Conservation (phyloP, 1,284 basidiomycete genomes). For the Ceratobasidium sp. region DNA sequence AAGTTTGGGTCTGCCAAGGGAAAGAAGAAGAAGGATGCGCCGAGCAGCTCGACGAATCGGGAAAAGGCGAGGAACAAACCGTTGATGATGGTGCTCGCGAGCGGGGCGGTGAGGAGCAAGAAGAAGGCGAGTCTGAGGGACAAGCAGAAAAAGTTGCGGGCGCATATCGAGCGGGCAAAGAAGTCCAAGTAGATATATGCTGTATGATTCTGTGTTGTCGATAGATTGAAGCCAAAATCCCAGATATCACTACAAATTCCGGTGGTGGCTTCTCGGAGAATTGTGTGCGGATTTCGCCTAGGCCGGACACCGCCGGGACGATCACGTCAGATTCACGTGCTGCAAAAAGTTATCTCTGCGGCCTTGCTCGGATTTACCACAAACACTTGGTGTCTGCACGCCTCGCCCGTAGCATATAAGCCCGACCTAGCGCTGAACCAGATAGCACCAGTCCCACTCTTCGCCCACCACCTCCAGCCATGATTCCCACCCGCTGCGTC, state of each 20-base stretch:
- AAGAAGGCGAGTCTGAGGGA: constrained; percentile 89
- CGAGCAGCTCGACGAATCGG: constrained; percentile 86
- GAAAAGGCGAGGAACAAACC: constrained; percentile 93
- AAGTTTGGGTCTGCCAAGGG: constrained; percentile 93
- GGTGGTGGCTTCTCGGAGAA: background rate
- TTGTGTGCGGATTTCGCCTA: background rate
- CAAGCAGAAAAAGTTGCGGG: constrained; percentile 81
- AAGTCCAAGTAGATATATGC: constrained; percentile 57
- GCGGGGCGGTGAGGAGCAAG: constrained; percentile 80
- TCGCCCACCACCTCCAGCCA: background rate
- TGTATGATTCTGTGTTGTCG: constrained; percentile 52
- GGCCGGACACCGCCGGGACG: constrained; percentile 22
- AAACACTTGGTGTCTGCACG: no score
- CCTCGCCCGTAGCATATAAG: constrained; percentile 13
- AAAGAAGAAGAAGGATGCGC: constrained; percentile 83
- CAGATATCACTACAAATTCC: no score
- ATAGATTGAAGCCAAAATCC: no score
- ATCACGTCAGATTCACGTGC: constrained; percentile 44
- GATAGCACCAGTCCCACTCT: background rate
- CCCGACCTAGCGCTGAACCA: background rate
- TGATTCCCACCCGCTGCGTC: constrained; percentile 38
- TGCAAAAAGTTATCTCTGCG: constrained; percentile 15
- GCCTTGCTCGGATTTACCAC: constrained; percentile 42
- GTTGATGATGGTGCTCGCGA: constrained; percentile 90
- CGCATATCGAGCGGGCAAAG: constrained; percentile 77